Evolutionary conservation across 768 basidiomycete genomes (phyloP), one percentile per base, ranked within the genome.

Genomic region (Trametes punicea): DNA sequence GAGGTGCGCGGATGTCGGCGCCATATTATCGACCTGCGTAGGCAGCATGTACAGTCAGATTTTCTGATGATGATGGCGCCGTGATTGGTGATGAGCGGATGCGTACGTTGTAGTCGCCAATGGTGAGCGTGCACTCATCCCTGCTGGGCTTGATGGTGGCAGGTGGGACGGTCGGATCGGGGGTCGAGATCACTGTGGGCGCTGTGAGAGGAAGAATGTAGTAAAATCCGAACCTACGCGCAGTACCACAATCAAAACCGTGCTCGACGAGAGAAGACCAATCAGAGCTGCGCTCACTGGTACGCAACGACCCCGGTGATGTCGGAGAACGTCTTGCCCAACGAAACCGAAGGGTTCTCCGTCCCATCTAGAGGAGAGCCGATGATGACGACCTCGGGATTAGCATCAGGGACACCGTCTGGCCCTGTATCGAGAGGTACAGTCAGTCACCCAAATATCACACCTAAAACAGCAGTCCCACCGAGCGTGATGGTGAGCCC

Each of bases 41-140:
- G 13, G 31, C 40, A 6, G 23, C 21, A 4, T 13, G 36, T 46
- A n/a, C 31, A 31, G 18, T 25, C 16, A 0, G 18, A 21, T n/a
- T 15, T 27, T 45, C 18, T 5, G 11, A 16, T 18, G 18, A 11
- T 27, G 16, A 33, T 18, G 26, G 30, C 29, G 6, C 31, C 7
- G 7, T 13, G 7, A 31, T 13, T 31, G 7, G 7, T 31, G 42
- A 20, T 7, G 4, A 11, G 31, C 40, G 20, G 18, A 26, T 1
- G 42, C 73, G 49, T 57, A 79, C 82, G 63, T 85, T 86, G 65
- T 84, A 85, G 65, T 82, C 81, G 7, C 81, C 83, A 46, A 84
- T 70, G 18, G 80, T 81, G 26, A 83, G 55, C 2, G 65, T 62
- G 65, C 80, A 82, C 6, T 77, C 71, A 6, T 63, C 65, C 7